A percentile compares a stretch with the other conserved stretches of the same genome.
These are phyloP conservation scores for Piloderma croceum DNA, from an alignment of 768 basidiomycete genomes.

Conservation along the genomic window DNA sequence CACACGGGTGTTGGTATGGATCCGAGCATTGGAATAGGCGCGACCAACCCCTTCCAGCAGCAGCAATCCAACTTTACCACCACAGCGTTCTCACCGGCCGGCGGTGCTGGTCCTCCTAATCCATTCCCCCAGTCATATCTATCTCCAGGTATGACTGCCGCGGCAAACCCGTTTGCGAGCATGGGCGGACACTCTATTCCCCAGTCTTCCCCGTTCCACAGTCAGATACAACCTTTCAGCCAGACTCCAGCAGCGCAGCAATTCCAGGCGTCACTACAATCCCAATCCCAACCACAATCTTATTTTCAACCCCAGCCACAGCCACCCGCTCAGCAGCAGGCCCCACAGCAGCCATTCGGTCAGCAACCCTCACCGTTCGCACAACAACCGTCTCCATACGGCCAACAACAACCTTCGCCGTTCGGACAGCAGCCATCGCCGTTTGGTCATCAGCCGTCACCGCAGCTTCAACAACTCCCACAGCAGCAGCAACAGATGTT, in stretches of 20 bases:
- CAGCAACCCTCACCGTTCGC: constrained; percentile 12
- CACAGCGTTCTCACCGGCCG: constrained; percentile 5
- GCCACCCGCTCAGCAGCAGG: constrained; percentile 5
- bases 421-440: constrained; percentile 10
- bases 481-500: constrained; percentile 22
- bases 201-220: constrained; percentile 8
- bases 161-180: not conserved
- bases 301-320: constrained; percentile 4
- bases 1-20: not conserved
- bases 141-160: not conserved
- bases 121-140: not conserved
- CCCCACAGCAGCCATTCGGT: constrained; percentile 20
- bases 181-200: no score
- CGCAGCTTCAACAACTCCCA: constrained; percentile 14
- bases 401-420: constrained; percentile 1
- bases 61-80: constrained; percentile 11
- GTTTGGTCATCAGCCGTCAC: constrained; percentile 13
- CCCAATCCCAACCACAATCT: constrained; percentile 3
- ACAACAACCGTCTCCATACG: not conserved
- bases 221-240: constrained; percentile 1
- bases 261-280: constrained; percentile 1
- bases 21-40: constrained; percentile 3
- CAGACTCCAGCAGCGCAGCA: constrained; percentile 10
- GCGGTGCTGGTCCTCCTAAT: constrained; percentile 10
- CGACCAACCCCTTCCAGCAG: constrained; percentile 26